phyloP scores from a whole-genome alignment of 805 yeast species.

The Wickerhamiella slavikovae region DNA sequence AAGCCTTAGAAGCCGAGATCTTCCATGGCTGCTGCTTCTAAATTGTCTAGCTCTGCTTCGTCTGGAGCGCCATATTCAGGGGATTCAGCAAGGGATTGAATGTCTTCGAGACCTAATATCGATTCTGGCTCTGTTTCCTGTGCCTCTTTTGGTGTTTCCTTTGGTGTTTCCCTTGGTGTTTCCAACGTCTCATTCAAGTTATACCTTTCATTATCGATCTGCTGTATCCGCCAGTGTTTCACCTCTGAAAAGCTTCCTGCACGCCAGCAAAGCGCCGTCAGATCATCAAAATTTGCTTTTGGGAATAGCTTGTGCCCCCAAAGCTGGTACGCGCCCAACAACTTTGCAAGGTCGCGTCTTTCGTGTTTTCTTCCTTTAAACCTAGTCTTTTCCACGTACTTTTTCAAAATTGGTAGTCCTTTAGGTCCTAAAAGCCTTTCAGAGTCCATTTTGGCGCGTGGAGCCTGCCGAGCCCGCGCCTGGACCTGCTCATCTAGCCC shows the following conservation, averaged over 20 bases:
- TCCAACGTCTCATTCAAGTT: not conserved
- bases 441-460: slow-evolving; percentile 23
- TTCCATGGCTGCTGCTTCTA: slow-evolving; percentile 6
- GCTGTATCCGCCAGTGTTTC: slow-evolving; percentile 6
- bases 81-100: not conserved
- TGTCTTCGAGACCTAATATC: not conserved
- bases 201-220: slow-evolving; percentile 11
- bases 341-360: slow-evolving; percentile 26
- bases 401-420: slow-evolving; percentile 37
- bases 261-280: slow-evolving; percentile 31
- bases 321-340: slow-evolving; percentile 39
- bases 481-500: slow-evolving; percentile 8
- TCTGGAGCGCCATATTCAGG: not conserved
- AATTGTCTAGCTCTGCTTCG: slow-evolving; percentile 5
- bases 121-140: not conserved
- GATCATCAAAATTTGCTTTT: slow-evolving; percentile 56
- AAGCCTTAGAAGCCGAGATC: slow-evolving; percentile 8
- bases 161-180: not conserved
- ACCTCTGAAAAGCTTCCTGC: slow-evolving; percentile 21
- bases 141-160: not conserved
- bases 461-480: slow-evolving; percentile 2
- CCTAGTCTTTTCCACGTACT: slow-evolving; percentile 12
- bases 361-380: slow-evolving; percentile 26
- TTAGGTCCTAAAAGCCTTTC: slow-evolving; percentile 28
- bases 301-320: slow-evolving; percentile 70